Evolutionary conservation across 2,329 filamentous ascomycete genomes (phyloP).

Genomic region (Kalmusia sp.): DNA sequence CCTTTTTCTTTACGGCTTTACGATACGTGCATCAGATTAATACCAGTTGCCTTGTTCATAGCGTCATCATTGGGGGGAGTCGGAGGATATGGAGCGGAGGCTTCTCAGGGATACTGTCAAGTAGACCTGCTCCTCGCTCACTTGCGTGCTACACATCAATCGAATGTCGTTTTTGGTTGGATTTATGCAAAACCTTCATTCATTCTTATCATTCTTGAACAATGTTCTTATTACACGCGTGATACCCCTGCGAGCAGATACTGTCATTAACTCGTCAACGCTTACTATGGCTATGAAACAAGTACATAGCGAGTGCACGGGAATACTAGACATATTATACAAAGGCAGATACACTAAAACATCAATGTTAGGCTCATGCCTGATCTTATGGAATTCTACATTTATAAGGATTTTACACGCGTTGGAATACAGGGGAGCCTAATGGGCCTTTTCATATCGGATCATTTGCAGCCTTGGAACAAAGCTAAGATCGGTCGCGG

Average conservation of each 20-base stretch:
- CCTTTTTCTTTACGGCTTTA: neutral
- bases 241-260: no score
- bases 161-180: neutral
- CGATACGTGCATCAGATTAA: neutral
- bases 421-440: no score
- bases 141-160: neutral
- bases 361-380: neutral
- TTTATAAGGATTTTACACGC: neutral
- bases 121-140: neutral
- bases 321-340: no score
- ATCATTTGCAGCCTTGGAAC: no score
- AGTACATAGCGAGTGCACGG: no score
- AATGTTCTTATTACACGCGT: no score
- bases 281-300: no score
- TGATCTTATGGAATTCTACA: neutral
- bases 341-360: neutral
- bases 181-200: neutral
- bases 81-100: neutral
- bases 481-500: slow-evolving; percentile 3
- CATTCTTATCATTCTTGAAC: no score
- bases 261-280: no score
- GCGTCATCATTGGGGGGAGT: neutral
- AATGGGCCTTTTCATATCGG: no score
- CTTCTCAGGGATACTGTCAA: neutral
- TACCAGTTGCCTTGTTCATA: neutral